Base-by-base conservation (phyloP, 1,284 basidiomycete species). In the Ustanciosporium gigantosporum region DNA sequence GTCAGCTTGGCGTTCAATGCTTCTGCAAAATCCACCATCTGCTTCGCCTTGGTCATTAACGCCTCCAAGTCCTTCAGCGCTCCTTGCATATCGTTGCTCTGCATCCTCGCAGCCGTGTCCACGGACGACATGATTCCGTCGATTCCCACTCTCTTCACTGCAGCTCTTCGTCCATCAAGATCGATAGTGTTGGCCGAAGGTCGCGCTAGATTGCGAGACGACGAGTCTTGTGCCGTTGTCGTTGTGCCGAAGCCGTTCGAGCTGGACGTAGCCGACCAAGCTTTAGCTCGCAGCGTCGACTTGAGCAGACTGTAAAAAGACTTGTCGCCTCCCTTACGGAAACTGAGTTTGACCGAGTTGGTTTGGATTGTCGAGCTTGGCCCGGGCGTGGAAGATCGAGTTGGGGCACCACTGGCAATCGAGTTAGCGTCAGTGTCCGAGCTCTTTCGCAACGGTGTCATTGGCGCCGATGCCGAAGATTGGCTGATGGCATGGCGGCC, bases 11-110 rank as follows among this genome's bases (percentile, higher is more conserved):
- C 85, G 75, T 91, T 93, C 61, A 97, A 84, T 38, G 90, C 87
- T 56, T 87, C 87, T 1, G 94, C 92, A 22, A 96, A 83, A 31
- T 85, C 84, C 44, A 83, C 92, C 88, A 98, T 96, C 66, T 92
- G 89, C 66, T 87, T 88, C 0, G 93, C 92, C 76, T 92, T 90
- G 41, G 88, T 82, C 88, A 90, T 93, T 32, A 98, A 82, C 1
- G 89, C 88, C 73, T 97, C 91, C 20, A 98, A 83, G 73, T 97
- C 94, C 66, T 86, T 83, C 40, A 98, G 83, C 0, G 92, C 89
- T 65, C 86, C 85, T 36, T 84, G 83, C 82, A 97, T 86, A 59
- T 86, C 83, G 6, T 83, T 84, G 41, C 83, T 4, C 85, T 85
- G n/a, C 84, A 85, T 17, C 83, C 82, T 76, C 87, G 85, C 42